Conservation (phyloP, 202 grass and related monocot genomes). For the Panicum virgatum region DNA sequence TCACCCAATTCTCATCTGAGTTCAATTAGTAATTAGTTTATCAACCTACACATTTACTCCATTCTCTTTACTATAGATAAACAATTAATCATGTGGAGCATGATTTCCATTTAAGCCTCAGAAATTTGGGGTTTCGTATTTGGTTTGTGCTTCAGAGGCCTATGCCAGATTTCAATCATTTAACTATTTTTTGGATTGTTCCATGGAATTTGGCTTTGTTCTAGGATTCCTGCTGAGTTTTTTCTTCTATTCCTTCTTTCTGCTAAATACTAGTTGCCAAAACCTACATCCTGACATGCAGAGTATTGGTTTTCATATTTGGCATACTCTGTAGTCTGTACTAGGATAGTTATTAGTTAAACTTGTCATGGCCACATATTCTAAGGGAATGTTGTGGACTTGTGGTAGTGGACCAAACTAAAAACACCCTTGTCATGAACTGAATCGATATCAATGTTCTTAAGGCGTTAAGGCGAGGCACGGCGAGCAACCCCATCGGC, state of each 20-base stretch:
- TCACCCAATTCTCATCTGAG: too few species aligned
- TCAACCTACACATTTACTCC: background rate
- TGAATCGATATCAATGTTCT: too few species aligned
- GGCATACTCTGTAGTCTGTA: background rate
- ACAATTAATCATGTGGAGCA: background rate
- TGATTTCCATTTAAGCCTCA: background rate
- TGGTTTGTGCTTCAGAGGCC: background rate
- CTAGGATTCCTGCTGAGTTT: background rate
- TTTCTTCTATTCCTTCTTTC: background rate
- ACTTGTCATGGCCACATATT: background rate
- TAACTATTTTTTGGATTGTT: background rate
- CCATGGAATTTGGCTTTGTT: background rate
- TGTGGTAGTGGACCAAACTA: background rate
- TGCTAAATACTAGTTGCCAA: slow-evolving; percentile 13
- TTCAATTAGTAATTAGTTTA: background rate
- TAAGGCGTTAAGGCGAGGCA: too few species aligned
- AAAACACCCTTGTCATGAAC: background rate
- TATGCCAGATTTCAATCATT: background rate
- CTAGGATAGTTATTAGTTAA: background rate
- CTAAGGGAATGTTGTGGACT: background rate
- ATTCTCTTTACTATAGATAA: background rate
- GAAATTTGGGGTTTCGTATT: background rate
- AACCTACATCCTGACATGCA: background rate
- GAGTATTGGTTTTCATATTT: background rate
- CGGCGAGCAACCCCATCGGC: too few species aligned